Conservation (phyloP, 257 asterid genomes). For the Solanum ahanhuiri region DNA sequence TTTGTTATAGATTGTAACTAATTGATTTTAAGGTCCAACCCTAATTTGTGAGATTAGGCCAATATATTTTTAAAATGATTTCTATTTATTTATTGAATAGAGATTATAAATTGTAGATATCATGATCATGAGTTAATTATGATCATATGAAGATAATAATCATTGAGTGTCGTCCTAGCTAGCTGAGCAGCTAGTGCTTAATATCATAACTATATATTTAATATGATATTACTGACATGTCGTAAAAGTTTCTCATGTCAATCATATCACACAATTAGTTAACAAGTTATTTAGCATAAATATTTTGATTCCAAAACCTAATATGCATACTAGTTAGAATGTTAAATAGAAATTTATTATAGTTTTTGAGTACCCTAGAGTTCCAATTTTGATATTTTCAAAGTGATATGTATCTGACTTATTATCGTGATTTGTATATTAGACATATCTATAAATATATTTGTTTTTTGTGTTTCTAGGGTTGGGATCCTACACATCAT, state of each 20-base stretch:
- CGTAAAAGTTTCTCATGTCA: not conserved
- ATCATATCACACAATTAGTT: not conserved
- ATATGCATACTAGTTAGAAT: no score
- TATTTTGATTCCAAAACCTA: not conserved
- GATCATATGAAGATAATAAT: not conserved
- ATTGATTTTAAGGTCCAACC: not conserved
- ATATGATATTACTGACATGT: not conserved
- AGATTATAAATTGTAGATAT: not conserved
- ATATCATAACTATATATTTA: not conserved
- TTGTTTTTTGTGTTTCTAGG: not conserved
- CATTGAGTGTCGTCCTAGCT: not conserved
- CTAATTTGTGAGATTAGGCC: not conserved
- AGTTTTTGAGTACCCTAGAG: not conserved
- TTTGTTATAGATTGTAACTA: not conserved
- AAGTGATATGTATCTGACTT: not conserved
- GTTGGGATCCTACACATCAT: not conserved
- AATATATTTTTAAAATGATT: no score
- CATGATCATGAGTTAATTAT: not conserved
- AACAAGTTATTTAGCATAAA: no score
- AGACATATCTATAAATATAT: not conserved
- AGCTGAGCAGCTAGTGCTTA: not conserved
- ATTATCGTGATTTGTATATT: no score
- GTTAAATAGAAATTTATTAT: no score
- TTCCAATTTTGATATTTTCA: not conserved
- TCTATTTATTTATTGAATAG: not conserved